These are phyloP conservation scores for Epithele typhae DNA, from an alignment of 768 basidiomycete genomes.

Conservation along the genomic window DNA sequence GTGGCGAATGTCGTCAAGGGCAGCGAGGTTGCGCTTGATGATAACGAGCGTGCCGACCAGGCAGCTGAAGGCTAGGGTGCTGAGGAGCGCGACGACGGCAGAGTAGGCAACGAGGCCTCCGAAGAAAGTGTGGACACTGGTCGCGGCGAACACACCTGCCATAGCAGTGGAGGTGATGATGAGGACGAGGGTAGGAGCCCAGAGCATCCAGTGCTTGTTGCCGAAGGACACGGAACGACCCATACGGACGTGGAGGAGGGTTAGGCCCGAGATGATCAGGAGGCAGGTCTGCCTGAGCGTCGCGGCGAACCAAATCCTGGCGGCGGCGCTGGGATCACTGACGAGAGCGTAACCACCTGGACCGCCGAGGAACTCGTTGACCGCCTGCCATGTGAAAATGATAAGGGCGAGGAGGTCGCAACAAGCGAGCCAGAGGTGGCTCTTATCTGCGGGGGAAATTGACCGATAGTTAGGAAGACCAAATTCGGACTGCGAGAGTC, in stretches of 20 bases:
- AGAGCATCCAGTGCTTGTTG: conserved; percentile 67
- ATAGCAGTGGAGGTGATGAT: conserved; percentile 52
- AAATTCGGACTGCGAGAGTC: conserved; percentile 56
- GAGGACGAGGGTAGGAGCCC: conserved; percentile 58
- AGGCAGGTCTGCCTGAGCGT: conserved; percentile 69
- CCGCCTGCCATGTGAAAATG: conserved; percentile 64
- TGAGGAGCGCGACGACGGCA: conserved; percentile 45
- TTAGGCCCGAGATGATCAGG: conserved; percentile 53
- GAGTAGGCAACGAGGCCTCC: conserved; percentile 59
- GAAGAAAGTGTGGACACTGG: conserved; percentile 52
- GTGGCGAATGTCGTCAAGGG: conserved; percentile 46
- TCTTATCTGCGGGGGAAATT: conserved; percentile 64
- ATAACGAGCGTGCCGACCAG: conserved; percentile 58
- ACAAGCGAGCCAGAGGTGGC: conserved; percentile 67
- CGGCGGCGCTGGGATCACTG: conserved; percentile 47
- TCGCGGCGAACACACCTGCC: conserved; percentile 53
- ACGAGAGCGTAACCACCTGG: conserved; percentile 41
- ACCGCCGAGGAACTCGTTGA: conserved; percentile 47
- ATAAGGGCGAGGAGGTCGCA: conserved; percentile 60
- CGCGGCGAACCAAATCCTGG: conserved; percentile 64
- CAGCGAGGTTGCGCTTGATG: conserved; percentile 61
- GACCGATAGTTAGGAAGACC: conserved; percentile 66
- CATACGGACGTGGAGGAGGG: conserved; percentile 66
- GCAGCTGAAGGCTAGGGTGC: conserved; percentile 50
- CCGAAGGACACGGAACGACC: conserved; percentile 69